Base-by-base conservation (phyloP, 2,329 filamentous ascomycete genomes). In the Sphaceloma murrayae region DNA sequence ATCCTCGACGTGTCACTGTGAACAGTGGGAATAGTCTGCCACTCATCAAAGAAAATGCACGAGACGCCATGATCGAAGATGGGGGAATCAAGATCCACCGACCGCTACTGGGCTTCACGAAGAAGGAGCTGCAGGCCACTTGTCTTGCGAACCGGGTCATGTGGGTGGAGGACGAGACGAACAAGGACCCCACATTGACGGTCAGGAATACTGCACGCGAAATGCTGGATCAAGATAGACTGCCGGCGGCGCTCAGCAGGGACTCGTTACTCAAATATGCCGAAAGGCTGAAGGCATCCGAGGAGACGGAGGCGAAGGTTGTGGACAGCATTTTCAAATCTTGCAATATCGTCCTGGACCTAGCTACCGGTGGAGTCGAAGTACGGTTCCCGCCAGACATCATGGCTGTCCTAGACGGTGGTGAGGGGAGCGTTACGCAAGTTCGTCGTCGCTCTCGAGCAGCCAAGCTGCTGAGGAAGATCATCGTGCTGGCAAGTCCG, bases 141-240 rank as follows among this genome's bases (percentile, higher is more conserved):
- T 95, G 89, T 56, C 61, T 79, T 49, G 67, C 73, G n/a, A 73
- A 79, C 51, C 63, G 69, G 0, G 65, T 93, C 7, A 64, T 67
- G 1, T 96, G 85, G 82, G 84, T 86, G 50, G 85, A 91, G 58
- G 91, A 98, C 58, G 66, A 69, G 31, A 95, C 88, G 1, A 98
- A 98, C 56, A 62, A 69, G 11, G 82, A 95, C 54, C 72, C 69
- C 6, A 86, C 80, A 0, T 64, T 93, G 47, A 94, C 91, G 0
- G 64, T 72, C 33, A 76, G 91, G 27, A 98, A 98, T 56, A 79
- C 89, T 0, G 69, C 95, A 27, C 77, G 89, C 22, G 67, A 82
- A 58, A 60, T 94, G 32, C 69, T 75, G 14, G 64, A 68, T 18
- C 62, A 72, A 3, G 63, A 79, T 47, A 56, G 60, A 2, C 65